Percentiles rank a stretch among this genome's conserved stretches.
Conservation (phyloP, 2,329 filamentous ascomycete genomes). For the Zarea fungicola region DNA sequence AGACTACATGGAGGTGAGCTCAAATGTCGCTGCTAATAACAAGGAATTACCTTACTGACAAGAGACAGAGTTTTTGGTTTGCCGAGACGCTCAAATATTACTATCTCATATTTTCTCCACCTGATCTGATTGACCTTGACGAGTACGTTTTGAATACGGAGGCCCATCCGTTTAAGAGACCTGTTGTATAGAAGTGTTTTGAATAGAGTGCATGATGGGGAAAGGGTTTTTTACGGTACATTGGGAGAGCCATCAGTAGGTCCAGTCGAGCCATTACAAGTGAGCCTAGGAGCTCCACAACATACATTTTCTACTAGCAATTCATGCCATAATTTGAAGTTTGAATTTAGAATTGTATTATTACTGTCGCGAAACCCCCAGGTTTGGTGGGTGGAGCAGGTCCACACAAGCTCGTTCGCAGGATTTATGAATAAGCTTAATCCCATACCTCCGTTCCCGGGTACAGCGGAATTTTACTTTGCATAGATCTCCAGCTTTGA, state of each 20-base stretch:
- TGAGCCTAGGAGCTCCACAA: not conserved
- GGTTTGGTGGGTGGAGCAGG: not conserved
- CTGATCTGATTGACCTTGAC: constrained; percentile 51
- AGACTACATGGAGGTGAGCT: constrained; percentile 55
- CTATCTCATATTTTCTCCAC: constrained; percentile 54
- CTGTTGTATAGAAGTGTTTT: constrained; percentile 2
- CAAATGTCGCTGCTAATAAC: constrained; percentile 46
- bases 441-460: not conserved
- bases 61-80: constrained; percentile 65
- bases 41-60: constrained; percentile 78
- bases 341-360: not conserved
- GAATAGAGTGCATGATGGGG: not conserved
- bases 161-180: constrained; percentile 43
- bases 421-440: no score
- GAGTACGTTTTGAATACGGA: constrained; percentile 55
- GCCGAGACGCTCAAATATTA: constrained; percentile 62
- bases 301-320: no score
- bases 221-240: not conserved
- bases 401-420: not conserved
- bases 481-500: not conserved
- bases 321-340: not conserved
- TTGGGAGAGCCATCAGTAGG: not conserved
- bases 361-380: not conserved
- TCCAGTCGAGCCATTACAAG: not conserved
- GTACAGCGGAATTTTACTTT: not conserved